A percentile compares a stretch with the other conserved stretches of the same genome.
phyloP scores from a whole-genome alignment of 148 eudicot genomes.

The Vaccinium corymbosum region DNA sequence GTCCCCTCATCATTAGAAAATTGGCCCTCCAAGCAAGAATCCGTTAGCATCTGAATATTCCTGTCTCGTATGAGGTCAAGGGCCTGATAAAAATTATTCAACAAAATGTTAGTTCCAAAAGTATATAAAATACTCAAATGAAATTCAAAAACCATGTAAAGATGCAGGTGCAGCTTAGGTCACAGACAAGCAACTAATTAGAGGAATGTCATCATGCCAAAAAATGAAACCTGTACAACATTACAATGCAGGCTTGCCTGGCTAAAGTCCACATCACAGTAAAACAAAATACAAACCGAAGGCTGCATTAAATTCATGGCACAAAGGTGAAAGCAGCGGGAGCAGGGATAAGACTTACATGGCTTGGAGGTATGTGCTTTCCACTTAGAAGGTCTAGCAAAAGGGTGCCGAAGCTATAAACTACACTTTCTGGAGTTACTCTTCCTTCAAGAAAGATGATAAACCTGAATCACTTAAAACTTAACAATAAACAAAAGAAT shows the following conservation, averaged over 20 bases:
- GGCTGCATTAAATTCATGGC: background rate
- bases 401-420: slow-evolving; percentile 95
- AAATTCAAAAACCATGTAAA: slow-evolving; percentile 8
- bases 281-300: background rate
- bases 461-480: slow-evolving; percentile 3
- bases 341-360: slow-evolving; percentile 34
- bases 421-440: slow-evolving; percentile 93
- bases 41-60: slow-evolving; percentile 77
- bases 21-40: slow-evolving; percentile 96
- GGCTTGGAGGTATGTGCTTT: slow-evolving; percentile 88
- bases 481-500: background rate
- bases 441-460: slow-evolving; percentile 48
- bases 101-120: slow-evolving; percentile 2
- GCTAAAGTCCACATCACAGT: background rate
- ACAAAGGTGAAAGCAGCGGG: slow-evolving; percentile 1
- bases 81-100: slow-evolving; percentile 49
- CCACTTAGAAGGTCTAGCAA: slow-evolving; percentile 93
- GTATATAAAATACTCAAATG: background rate
- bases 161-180: background rate
- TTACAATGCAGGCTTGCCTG: background rate
- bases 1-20: slow-evolving; percentile 82
- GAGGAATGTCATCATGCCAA: slow-evolving; percentile 8
- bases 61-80: slow-evolving; percentile 90
- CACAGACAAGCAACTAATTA: background rate
- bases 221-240: background rate